Conservation (phyloP, 208 protist species). For the Crithidia acanthocephali region DNA sequence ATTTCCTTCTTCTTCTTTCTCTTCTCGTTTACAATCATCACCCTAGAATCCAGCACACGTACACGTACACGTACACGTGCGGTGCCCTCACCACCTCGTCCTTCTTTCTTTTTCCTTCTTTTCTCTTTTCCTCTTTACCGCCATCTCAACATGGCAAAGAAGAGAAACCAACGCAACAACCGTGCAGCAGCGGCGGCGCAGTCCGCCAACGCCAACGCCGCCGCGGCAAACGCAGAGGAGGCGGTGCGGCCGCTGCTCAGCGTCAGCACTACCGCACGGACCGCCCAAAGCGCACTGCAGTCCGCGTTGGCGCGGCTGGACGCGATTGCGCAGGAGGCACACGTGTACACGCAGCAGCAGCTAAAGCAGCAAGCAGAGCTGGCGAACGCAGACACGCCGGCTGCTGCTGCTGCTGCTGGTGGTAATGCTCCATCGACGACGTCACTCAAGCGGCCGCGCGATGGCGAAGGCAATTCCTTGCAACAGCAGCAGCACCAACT, state of each 20-base stretch:
- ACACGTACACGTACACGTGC: too few relatives aligned
- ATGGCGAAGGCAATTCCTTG: neutral
- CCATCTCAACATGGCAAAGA: conserved; percentile 37
- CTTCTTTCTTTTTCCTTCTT: neutral
- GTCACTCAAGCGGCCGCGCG: conserved; percentile 20
- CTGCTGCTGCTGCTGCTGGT: too few relatives aligned
- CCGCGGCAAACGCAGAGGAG: neutral
- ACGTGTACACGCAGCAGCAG: conserved; percentile 36
- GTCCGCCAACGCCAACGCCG: neutral
- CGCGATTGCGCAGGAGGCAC: conserved; percentile 56
- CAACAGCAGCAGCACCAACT: neutral
- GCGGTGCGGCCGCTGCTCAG: conserved; percentile 11
- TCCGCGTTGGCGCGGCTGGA: conserved; percentile 45
- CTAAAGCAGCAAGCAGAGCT: conserved; percentile 7
- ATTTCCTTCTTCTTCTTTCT: too few relatives aligned
- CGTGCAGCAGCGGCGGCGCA: conserved; percentile 4
- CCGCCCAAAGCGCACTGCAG: conserved; percentile 37
- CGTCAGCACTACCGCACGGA: conserved; percentile 13
- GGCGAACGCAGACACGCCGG: neutral
- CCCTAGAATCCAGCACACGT: neutral
- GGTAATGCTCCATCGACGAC: neutral
- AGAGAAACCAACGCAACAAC: conserved; percentile 15
- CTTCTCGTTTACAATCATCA: too few relatives aligned
- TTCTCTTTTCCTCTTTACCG: neutral
- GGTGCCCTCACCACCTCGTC: neutral